Base-by-base conservation (phyloP, 2,329 filamentous ascomycete species). In the Trichoderma sp. region DNA sequence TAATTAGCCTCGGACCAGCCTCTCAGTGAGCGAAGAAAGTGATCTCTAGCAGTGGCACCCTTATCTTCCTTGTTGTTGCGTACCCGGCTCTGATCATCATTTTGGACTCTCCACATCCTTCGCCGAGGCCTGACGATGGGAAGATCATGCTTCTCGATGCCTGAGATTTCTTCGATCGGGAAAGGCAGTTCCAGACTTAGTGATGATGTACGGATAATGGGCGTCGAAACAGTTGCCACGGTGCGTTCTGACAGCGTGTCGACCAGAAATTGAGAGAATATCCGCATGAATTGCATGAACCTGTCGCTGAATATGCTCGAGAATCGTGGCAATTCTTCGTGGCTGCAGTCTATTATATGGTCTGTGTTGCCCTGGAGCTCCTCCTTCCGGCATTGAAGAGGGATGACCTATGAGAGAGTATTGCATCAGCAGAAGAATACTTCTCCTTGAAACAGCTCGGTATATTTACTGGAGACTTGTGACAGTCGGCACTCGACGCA, bases 271-370 rank as follows among this genome's bases (percentile, higher is more conserved):
- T 63, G 51, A 26, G 64, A 57, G 24, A 66, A 63, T n/a, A 52
- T 52, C 10, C 57, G 65, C 64, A 68, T 66, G 41, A 55, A 71
- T 7, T 43, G 51, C 24, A 63, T 69, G 58, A 64, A 67, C 41
- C 64, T 45, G 14, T 47, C 39, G 44, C 69, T 68, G 21, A 66
- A 67, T 0, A 67, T 51, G 15, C 67, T 67, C 1, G 69, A 51
- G 34, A 72, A 69, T 2, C 66, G 62, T 14, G 69, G 57, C 12
- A 72, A n/a, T 12, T 69, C 65, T 19, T 65, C 64, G 19, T 72
- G 67, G 26, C 67, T 56, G 44, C 69, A 72, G 34, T 69, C 63
- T 52, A 71, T 62, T 5, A 41, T 26, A 26, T 65, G 45, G 58
- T 67, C 61, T 2, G 52, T 30, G 44, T 66, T 66, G 17, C 30